Evolutionary conservation across 2,329 filamentous ascomycete species (phyloP).

Genomic region (Macrophomina pseudophaseolina): DNA sequence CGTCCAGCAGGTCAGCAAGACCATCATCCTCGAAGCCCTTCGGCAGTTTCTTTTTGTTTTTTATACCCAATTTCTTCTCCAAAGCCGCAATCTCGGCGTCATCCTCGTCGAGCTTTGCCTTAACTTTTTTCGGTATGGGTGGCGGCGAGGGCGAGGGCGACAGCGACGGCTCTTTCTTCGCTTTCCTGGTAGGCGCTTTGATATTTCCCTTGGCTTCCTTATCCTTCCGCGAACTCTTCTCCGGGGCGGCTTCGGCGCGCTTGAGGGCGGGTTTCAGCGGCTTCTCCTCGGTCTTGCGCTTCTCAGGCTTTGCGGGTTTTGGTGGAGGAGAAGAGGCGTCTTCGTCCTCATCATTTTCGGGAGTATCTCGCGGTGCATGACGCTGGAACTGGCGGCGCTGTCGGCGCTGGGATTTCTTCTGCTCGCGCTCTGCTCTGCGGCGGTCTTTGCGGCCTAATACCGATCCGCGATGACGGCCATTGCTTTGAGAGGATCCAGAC

Average conservation of each 20-base stretch:
- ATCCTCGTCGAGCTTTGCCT: conserved; percentile 71
- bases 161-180: conserved; percentile 5
- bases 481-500: conserved; percentile 32
- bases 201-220: conserved; percentile 26
- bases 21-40: conserved; percentile 82
- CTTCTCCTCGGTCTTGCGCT: conserved; percentile 34
- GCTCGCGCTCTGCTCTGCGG: conserved; percentile 67
- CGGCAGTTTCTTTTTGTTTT: conserved; percentile 73
- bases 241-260: conserved; percentile 33
- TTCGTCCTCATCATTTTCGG: conserved; percentile 34
- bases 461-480: conserved; percentile 36
- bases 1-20: conserved; percentile 76
- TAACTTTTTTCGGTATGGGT: conserved; percentile 50
- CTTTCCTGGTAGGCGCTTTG: conserved; percentile 34
- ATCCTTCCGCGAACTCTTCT: conserved; percentile 1
- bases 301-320: conserved; percentile 28
- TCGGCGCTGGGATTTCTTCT: conserved; percentile 60
- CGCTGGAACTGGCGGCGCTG: conserved; percentile 22
- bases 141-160: conserved; percentile 28
- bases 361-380: not conserved
- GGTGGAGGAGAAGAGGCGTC: conserved; percentile 29
- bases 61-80: conserved; percentile 86
- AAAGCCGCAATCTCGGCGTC: conserved; percentile 87
- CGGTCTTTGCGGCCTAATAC: conserved; percentile 64
- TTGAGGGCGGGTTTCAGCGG: conserved; percentile 45